phyloP scores from a whole-genome alignment of 495 filamentous ascomycete species.

The Glonium stellatum region DNA sequence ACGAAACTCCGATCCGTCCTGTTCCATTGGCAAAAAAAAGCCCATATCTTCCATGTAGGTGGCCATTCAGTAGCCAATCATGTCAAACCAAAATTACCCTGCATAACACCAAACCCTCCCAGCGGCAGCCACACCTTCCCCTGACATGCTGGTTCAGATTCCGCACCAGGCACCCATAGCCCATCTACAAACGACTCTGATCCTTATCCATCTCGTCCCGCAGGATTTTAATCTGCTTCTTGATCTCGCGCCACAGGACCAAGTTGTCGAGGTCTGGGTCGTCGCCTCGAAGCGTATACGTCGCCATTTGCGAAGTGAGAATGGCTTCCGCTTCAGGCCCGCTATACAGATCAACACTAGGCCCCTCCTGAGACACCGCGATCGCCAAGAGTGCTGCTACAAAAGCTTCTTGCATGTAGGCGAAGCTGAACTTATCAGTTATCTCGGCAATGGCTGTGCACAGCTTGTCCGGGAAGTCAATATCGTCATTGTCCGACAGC shows the following conservation, averaged over 20 bases:
- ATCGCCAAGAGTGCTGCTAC: conserved; percentile 35
- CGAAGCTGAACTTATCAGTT: conserved; percentile 37
- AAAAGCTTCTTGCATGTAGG: conserved; percentile 40
- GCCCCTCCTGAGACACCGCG: conserved; percentile 20
- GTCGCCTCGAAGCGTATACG: conserved; percentile 7
- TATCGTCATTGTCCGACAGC: conserved; percentile 32
- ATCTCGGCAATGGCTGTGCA: conserved; percentile 35
- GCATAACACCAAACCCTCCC: too few relatives aligned
- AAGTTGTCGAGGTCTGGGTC: conserved; percentile 29
- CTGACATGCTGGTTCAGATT: too few relatives aligned
- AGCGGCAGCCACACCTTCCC: too few relatives aligned
- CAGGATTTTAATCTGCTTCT: conserved; percentile 38
- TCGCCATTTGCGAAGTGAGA: conserved; percentile 2
- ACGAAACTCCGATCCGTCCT: too few relatives aligned
- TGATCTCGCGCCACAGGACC: conserved; percentile 39
- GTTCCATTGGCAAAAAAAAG: too few relatives aligned
- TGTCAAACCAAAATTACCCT: too few relatives aligned
- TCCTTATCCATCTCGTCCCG: conserved; percentile 36
- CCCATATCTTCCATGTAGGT: too few relatives aligned
- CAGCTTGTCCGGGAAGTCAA: conserved; percentile 37
- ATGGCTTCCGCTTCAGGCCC: conserved; percentile 20
- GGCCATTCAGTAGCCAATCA: too few relatives aligned
- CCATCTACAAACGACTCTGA: background rate
- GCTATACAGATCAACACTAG: conserved; percentile 17
- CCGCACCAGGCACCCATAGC: too few relatives aligned